Conservation (phyloP, 805 yeast species). For the Spathaspora gorwiae region DNA sequence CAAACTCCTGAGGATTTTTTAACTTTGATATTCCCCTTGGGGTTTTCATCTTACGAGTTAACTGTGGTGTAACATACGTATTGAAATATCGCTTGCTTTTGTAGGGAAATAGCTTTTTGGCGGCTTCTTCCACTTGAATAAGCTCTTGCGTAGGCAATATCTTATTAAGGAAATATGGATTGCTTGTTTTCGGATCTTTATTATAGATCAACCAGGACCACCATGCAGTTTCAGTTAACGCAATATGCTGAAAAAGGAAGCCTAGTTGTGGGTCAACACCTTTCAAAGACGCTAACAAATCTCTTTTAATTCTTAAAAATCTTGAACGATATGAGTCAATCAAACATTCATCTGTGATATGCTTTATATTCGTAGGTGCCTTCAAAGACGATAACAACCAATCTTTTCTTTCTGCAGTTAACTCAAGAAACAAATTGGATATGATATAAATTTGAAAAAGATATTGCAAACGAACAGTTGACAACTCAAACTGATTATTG, state of each 20-base stretch:
- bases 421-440: constrained; percentile 25
- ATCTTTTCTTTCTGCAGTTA: constrained; percentile 18
- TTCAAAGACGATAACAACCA: constrained; percentile 16
- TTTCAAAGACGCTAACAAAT: constrained; percentile 18
- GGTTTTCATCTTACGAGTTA: constrained; percentile 36
- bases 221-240: constrained; percentile 30
- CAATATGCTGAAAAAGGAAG: constrained; percentile 22
- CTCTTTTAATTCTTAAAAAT: constrained; percentile 23
- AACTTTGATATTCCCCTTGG: constrained; percentile 26
- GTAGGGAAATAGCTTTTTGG: constrained; percentile 19
- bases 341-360: constrained; percentile 29
- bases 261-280: constrained; percentile 22
- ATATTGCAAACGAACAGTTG: constrained; percentile 5
- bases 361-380: constrained; percentile 29
- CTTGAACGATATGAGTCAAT: constrained; percentile 4
- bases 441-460: constrained; percentile 16
- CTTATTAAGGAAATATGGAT: constrained; percentile 22
- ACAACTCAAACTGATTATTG: constrained; percentile 19
- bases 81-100: constrained; percentile 37
- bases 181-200: constrained; percentile 27
- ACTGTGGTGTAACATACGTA: constrained; percentile 38
- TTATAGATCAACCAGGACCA: constrained; percentile 39
- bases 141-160: constrained; percentile 19
- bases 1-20: constrained; percentile 4
- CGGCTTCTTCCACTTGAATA: constrained; percentile 12